A percentile compares a stretch with the other conserved stretches of the same genome.
Conservation (phyloP, 371 early-diverging fungal genomes). For the Mortierella sp. region DNA sequence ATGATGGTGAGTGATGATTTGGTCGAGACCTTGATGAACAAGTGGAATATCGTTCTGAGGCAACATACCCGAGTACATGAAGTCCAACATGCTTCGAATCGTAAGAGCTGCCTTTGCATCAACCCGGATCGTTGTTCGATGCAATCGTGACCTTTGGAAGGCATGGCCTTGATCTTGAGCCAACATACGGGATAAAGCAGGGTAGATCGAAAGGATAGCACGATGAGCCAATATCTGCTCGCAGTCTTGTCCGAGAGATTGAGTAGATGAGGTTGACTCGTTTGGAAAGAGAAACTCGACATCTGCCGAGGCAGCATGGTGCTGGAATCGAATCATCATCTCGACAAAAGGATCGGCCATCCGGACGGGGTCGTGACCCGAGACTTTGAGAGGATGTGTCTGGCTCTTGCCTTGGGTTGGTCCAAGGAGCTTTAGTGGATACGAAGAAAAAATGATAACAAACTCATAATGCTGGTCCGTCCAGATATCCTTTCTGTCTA, state of each 20-base stretch:
- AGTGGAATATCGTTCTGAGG: constrained; percentile 1
- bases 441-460: constrained; percentile 26
- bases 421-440: constrained; percentile 27
- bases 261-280: background rate
- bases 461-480: constrained; percentile 29
- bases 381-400: constrained; percentile 32
- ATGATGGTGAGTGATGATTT: background rate
- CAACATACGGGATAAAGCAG: constrained; percentile 26
- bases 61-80: constrained; percentile 39
- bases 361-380: constrained; percentile 32
- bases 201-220: constrained; percentile 40
- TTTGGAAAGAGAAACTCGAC: constrained; percentile 24
- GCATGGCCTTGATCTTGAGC: constrained; percentile 2
- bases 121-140: no score
- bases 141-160: no score
- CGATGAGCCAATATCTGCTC: constrained; percentile 29
- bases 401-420: constrained; percentile 11
- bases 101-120: no score
- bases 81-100: constrained; percentile 17
- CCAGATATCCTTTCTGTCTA: constrained; percentile 21
- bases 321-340: constrained; percentile 42
- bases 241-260: background rate
- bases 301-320: constrained; percentile 21
- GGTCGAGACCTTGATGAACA: no score
- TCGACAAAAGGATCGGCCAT: constrained; percentile 42